Conservation (phyloP, 352 stramenopile species). For the Phytopythium cucurbitacearum region DNA sequence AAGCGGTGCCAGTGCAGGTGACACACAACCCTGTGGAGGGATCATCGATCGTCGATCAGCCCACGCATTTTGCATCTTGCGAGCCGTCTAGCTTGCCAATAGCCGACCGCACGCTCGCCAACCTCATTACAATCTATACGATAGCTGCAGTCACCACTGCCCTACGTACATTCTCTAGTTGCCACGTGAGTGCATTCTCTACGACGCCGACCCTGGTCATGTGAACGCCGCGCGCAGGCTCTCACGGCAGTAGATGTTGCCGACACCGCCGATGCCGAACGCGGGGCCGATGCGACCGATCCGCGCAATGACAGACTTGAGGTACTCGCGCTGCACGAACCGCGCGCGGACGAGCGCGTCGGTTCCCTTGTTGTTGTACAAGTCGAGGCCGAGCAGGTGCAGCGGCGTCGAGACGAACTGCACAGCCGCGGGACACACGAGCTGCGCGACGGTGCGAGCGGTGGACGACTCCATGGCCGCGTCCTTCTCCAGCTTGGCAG, state of each 20-base stretch:
- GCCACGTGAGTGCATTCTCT: no score
- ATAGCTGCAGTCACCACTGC: no score
- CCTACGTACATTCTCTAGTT: no score
- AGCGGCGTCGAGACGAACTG: conserved; percentile 89
- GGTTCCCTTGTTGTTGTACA: conserved; percentile 83
- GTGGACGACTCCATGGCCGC: conserved; percentile 36
- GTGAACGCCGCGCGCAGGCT: conserved; percentile 33
- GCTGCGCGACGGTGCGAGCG: conserved; percentile 67
- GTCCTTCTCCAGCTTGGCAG: conserved; percentile 54
- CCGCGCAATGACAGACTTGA: conserved; percentile 79
- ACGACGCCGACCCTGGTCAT: conserved; percentile 12
- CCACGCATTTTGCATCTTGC: no score
- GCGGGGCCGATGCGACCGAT: conserved; percentile 86
- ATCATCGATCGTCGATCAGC: no score
- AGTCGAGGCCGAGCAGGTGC: conserved; percentile 83
- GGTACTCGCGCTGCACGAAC: conserved; percentile 81
- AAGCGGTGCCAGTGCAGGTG: no score
- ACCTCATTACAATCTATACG: no score
- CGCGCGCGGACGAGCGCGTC: conserved; percentile 21
- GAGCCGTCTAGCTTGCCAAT: no score
- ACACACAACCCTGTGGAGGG: no score
- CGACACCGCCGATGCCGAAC: conserved; percentile 87
- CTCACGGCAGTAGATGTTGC: conserved; percentile 73
- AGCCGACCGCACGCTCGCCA: no score
- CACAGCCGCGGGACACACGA: conserved; percentile 78